phyloP scores from a whole-genome alignment of 2,329 filamentous ascomycete species.

The Aspergillus unguis region DNA sequence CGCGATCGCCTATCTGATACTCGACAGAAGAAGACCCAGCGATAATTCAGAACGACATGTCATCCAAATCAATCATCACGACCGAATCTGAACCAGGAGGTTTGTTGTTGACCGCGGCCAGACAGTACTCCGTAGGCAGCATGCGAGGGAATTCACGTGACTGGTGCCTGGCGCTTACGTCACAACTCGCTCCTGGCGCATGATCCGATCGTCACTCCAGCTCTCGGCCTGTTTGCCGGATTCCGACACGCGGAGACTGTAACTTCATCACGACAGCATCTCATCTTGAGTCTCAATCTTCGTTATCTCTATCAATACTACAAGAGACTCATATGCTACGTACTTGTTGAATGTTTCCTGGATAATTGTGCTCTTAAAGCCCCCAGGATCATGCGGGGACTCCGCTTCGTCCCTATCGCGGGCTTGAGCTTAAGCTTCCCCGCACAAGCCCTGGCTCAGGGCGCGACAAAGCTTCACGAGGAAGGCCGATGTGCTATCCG shows the following conservation, averaged over 20 bases:
- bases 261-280: neutral
- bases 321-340: neutral
- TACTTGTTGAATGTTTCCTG: slow-evolving; percentile 4
- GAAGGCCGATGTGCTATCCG: slow-evolving; percentile 84
- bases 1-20: no score
- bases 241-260: neutral
- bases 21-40: no score
- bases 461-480: slow-evolving; percentile 64
- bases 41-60: no score
- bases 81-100: no score
- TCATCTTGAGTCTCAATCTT: slow-evolving; percentile 26
- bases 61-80: no score
- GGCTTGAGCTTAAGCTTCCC: slow-evolving; percentile 27
- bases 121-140: no score
- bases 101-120: no score
- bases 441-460: slow-evolving; percentile 28
- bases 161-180: slow-evolving; percentile 8
- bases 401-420: slow-evolving; percentile 25
- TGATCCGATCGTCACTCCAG: slow-evolving; percentile 1
- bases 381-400: slow-evolving; percentile 30
- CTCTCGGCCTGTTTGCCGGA: neutral
- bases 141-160: neutral
- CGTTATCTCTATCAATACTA: neutral
- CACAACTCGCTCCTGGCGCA: slow-evolving; percentile 1
- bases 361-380: neutral